phyloP scores from a whole-genome alignment of 2,329 filamentous ascomycete species.

The Cercospora canescens region DNA sequence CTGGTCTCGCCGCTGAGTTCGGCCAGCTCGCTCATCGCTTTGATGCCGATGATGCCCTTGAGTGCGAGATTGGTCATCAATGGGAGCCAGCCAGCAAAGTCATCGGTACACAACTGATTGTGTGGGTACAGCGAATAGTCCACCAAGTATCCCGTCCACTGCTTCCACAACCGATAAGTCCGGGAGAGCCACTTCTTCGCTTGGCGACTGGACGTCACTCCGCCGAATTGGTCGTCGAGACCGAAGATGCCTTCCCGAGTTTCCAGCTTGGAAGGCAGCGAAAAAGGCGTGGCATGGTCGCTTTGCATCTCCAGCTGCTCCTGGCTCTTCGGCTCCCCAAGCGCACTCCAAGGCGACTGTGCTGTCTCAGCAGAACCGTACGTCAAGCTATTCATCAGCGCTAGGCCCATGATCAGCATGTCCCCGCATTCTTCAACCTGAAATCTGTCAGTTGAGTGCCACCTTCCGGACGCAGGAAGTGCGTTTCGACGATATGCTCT shows the following conservation, averaged over 20 bases:
- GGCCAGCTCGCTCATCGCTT: conserved; percentile 73
- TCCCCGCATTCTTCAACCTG: conserved; percentile 72
- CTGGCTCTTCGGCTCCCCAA: conserved; percentile 34
- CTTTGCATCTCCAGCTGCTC: conserved; percentile 20
- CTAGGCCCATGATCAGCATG: conserved; percentile 66
- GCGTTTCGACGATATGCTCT: not conserved
- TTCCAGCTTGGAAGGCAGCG: conserved; percentile 44
- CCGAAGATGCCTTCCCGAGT: conserved; percentile 53
- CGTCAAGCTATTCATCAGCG: conserved; percentile 71
- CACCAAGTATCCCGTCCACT: conserved; percentile 80
- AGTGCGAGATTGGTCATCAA: conserved; percentile 81
- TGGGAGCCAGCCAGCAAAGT: conserved; percentile 76
- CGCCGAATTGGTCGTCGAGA: conserved; percentile 63
- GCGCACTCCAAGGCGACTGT: conserved; percentile 59
- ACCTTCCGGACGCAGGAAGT: not conserved
- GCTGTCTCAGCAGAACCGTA: conserved; percentile 59
- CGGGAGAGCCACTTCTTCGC: conserved; percentile 65
- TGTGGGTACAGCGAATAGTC: conserved; percentile 71
- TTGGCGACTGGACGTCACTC: conserved; percentile 54
- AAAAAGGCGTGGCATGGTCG: conserved; percentile 51
- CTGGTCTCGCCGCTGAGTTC: conserved; percentile 58
- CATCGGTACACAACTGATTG: conserved; percentile 78
- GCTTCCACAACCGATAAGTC: conserved; percentile 71
- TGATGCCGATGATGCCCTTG: conserved; percentile 81
- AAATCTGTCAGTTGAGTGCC: not conserved